Evolutionary conservation across 1,284 basidiomycete species (phyloP), one percentile per base, ranked within the genome.

Genomic region (Malassezia equina): DNA sequence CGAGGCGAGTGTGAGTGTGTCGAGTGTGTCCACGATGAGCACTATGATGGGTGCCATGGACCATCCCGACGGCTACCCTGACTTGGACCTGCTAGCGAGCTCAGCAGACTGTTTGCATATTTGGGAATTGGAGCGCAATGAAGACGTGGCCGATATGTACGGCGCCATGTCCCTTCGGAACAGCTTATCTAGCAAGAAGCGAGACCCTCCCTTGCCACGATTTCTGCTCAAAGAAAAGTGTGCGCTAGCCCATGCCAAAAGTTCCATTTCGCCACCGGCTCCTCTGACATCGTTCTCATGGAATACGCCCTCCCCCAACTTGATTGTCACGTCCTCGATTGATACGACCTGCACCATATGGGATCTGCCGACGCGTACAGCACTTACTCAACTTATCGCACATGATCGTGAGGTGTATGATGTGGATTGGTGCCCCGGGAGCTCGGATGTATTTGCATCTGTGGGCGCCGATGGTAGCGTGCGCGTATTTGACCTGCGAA

Each of bases 351-450:
- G 77, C 57, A 77, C 77, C 2, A 74, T 78, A 21, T 77, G 93
- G 93, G 94, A 99, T 74, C 88, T 99, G 71, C 88, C 94, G 64
- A 90, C 89, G 2, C 83, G 84, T 17, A 85, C 86, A n/a, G 93
- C 94, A 13, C 83, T 98, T 68, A 98, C 94, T 1, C 94, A 99
- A 75, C 66, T 78, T 21, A 77, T 78, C 32, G 94, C 94, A 0
- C 94, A 99, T 78, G 94, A 99, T 79, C 83, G 90, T 44, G 94
- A 96, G 75, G 94, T 99, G 6, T 91, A 90, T 76, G 89, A 93
- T 71, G 89, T 93, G 46, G 90, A 89, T 36, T 96, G 94, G 93
- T 82, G 95, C n/a, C 94, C 94, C 1, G 83, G 85, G n/a, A 93
- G 88, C 11, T 87, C 88, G 4, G 91, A 98, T 75, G 91, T 96